These are phyloP conservation scores for Medicago truncatula DNA, from an alignment of 306 rosid genomes.

Conservation along the genomic window MtrunA17r5.0-ANR NC_053043.1:41610001-41610500, in stretches of 20 bases:
- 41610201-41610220: slow-evolving; percentile 49
- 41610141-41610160: slow-evolving; percentile 44
- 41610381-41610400: background rate
- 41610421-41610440: background rate
- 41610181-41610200: slow-evolving; percentile 73
- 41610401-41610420: background rate
- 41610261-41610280: slow-evolving; percentile 46
- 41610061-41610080: slow-evolving; percentile 9
- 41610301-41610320: slow-evolving; percentile 74
- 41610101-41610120: slow-evolving; percentile 29
- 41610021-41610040: background rate
- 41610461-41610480: slow-evolving; percentile 27
- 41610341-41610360: slow-evolving; percentile 81
- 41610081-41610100: background rate
- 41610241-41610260: slow-evolving; percentile 71
- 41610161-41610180: slow-evolving; percentile 44
- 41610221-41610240: background rate
- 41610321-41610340: slow-evolving; percentile 94
- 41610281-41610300: slow-evolving; percentile 53
- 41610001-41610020: slow-evolving; percentile 36
- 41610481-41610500: slow-evolving; percentile 78
- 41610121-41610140: slow-evolving; percentile 52
- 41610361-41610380: background rate
- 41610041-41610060: slow-evolving; percentile 6
- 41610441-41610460: background rate